These are phyloP conservation scores for Mallotus nudiflorus DNA, from an alignment of 345 rosid genomes.

Conservation along the genomic window DNA sequence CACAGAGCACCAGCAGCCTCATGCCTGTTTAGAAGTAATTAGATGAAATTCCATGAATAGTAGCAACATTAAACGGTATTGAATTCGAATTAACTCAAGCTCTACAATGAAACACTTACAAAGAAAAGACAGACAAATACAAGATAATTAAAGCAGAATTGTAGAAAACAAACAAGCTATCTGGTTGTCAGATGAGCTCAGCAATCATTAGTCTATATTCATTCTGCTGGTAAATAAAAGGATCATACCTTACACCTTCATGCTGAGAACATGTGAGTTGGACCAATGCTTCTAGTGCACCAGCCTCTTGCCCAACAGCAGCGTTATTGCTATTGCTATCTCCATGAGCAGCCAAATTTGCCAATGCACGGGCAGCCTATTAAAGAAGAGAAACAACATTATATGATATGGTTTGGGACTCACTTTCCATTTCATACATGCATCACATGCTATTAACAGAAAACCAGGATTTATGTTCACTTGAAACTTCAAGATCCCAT, in stretches of 20 bases:
- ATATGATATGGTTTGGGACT: neutral
- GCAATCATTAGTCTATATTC: neutral
- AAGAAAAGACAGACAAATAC: neutral
- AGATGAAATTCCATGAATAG: conserved; percentile 3
- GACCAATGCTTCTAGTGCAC: conserved; percentile 40
- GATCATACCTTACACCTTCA: conserved; percentile 43
- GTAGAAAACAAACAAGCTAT: neutral
- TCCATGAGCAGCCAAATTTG: conserved; percentile 48
- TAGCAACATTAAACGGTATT: neutral
- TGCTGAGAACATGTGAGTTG: conserved; percentile 35
- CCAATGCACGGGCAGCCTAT: conserved; percentile 42
- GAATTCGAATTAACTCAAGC: neutral
- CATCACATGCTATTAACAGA: neutral
- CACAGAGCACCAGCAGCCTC: conserved; percentile 49
- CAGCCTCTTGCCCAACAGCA: conserved; percentile 39
- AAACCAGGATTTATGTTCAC: neutral
- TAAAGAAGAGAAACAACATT: neutral
- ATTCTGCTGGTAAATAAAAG: conserved; percentile 1
- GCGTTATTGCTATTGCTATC: conserved; percentile 38
- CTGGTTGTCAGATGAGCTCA: too few relatives aligned
- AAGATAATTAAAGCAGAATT: neutral
- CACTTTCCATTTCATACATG: conserved; percentile 4
- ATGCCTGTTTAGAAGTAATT: conserved; percentile 25
- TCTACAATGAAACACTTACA: neutral
- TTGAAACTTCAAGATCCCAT: neutral